phyloP scores from a whole-genome alignment of 345 rosid species.

The Pelargonium nanum region DNA sequence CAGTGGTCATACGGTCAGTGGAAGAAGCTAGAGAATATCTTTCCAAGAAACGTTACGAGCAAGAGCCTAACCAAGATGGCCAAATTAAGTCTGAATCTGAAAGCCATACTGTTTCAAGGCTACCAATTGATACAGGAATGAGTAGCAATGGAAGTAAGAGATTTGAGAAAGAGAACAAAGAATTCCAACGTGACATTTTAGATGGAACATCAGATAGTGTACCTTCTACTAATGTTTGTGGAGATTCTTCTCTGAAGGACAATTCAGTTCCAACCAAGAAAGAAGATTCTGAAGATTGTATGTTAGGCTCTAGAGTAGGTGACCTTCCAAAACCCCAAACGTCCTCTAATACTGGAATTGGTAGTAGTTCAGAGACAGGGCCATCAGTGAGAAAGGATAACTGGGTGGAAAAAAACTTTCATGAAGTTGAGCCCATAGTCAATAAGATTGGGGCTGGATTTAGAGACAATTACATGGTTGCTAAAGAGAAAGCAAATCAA shows the following conservation, averaged over 20 bases:
- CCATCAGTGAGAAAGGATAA: conserved; percentile 25
- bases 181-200: conserved; percentile 2
- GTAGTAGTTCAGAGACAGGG: conserved; percentile 18
- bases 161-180: conserved; percentile 14
- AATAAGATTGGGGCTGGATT: conserved; percentile 67
- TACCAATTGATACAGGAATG: conserved; percentile 12
- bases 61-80: conserved; percentile 19
- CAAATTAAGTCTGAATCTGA: conserved; percentile 16
- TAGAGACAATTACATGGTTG: conserved; percentile 54
- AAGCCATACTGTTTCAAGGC: conserved; percentile 12
- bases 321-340: conserved; percentile 14
- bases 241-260: conserved; percentile 14
- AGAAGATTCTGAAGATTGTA: conserved; percentile 18
- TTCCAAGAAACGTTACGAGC: conserved; percentile 24
- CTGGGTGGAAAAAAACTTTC: conserved; percentile 60
- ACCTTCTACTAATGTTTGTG: conserved; percentile 16
- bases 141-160: conserved; percentile 16
- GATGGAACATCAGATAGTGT: conserved; percentile 20
- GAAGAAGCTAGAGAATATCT: conserved; percentile 80
- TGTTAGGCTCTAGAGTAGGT: conserved; percentile 11
- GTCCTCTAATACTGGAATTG: conserved; percentile 9
- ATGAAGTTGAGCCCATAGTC: conserved; percentile 57
- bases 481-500: conserved; percentile 46
- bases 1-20: conserved; percentile 64
- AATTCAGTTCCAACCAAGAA: conserved; percentile 15